Evolutionary conservation across 2,329 filamentous ascomycete species (phyloP).

Genomic region (Lecanicillium sp.): DNA sequence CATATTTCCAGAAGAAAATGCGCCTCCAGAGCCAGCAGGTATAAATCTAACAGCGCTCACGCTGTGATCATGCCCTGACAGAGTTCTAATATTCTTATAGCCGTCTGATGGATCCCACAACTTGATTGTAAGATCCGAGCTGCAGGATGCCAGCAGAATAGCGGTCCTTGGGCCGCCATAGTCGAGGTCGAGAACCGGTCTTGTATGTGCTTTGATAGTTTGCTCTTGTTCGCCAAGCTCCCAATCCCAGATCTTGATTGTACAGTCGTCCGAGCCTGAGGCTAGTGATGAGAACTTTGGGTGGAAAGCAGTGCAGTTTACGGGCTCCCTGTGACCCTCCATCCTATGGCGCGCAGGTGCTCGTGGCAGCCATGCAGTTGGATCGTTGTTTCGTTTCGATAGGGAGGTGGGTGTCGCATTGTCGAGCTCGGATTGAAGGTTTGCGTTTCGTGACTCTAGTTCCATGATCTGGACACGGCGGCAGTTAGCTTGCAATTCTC

Average conservation of each 20-base stretch:
- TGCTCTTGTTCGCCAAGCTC: conserved; percentile 83
- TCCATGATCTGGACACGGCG: conserved; percentile 76
- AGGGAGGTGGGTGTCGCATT: conserved; percentile 70
- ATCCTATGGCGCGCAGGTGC: conserved; percentile 73
- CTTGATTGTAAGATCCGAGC: conserved; percentile 85
- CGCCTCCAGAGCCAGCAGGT: conserved; percentile 70
- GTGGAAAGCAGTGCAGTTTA: conserved; percentile 88
- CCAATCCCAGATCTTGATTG: conserved; percentile 97
- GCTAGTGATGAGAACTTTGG: conserved; percentile 85
- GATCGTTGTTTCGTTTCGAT: conserved; percentile 74
- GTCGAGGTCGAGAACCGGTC: conserved; percentile 78
- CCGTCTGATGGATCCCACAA: conserved; percentile 88
- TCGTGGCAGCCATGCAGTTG: conserved; percentile 77
- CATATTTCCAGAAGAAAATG: conserved; percentile 72
- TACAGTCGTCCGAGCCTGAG: conserved; percentile 84
- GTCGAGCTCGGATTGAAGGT: conserved; percentile 76
- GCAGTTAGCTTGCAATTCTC: conserved; percentile 1
- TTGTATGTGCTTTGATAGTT: conserved; percentile 88
- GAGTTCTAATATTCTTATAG: conserved; percentile 88
- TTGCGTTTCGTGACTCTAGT: conserved; percentile 65
- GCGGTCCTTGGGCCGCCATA: conserved; percentile 78
- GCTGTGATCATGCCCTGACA: conserved; percentile 86
- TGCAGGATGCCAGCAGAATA: conserved; percentile 59
- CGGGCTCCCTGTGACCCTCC: conserved; percentile 70
- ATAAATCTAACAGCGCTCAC: conserved; percentile 85